Evolutionary conservation across 208 protist genomes (phyloP).

Genomic region (Eutreptiella sp.): DNA sequence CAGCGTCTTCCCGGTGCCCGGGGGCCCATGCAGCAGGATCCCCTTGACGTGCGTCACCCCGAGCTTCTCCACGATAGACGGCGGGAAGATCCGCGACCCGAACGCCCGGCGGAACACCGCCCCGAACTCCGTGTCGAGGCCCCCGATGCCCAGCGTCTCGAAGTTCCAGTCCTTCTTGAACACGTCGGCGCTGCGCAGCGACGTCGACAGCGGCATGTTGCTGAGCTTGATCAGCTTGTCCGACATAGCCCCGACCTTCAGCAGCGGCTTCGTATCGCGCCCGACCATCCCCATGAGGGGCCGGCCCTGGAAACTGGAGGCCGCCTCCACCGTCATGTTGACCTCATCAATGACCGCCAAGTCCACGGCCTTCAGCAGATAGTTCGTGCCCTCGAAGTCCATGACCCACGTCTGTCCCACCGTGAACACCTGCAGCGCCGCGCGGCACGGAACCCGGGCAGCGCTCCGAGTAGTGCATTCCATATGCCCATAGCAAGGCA

Average conservation of each 20-base stretch:
- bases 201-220: constrained; percentile 67
- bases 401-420: neutral
- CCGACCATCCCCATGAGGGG: constrained; percentile 40
- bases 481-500: no score
- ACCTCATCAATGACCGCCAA: neutral
- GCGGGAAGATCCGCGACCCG: constrained; percentile 91
- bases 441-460: no score
- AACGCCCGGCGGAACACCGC: constrained; percentile 98
- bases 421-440: constrained; percentile 5
- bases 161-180: constrained; percentile 77
- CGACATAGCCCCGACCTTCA: constrained; percentile 46
- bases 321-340: neutral
- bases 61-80: constrained; percentile 85
- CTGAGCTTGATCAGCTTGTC: constrained; percentile 59
- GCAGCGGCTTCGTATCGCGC: constrained; percentile 36
- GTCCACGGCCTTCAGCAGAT: neutral
- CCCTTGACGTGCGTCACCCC: constrained; percentile 96
- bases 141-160: constrained; percentile 89
- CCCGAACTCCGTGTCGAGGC: constrained; percentile 88
- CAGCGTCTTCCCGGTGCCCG: constrained; percentile 99
- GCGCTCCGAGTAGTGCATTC: no score
- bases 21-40: constrained; percentile 96
- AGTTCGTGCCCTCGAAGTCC: constrained; percentile 7
- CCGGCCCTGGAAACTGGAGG: constrained; percentile 14
- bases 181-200: constrained; percentile 61